Base-by-base conservation (phyloP, 139 green algal species). In the Closterium sp. region DNA sequence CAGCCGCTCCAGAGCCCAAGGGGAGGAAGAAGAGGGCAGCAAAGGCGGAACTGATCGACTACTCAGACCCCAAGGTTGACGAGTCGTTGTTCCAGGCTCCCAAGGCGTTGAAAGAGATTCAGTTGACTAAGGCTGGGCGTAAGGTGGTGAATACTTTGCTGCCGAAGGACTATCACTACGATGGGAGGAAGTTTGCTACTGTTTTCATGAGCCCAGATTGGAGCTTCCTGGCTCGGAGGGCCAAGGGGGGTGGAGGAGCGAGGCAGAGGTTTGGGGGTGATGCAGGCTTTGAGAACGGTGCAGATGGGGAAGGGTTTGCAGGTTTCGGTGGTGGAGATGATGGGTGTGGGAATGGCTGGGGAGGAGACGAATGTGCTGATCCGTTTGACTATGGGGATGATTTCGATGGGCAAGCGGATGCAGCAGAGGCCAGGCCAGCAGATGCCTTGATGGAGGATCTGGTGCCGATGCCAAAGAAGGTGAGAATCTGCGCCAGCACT, bases 121-220 rank as follows among this genome's bases (percentile, higher is more conserved):
- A 84, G 81, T 35, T 91, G 34, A 34, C 84, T 6, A 38, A 69
- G 5, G n/a, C 83, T 32, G 38, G n/a, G 25, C 31, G 31, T 25
- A 76, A 86, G 36, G 69, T 30, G 12, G 90, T 91, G 5, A 89
- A 93, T 87, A 97, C 95, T 23, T 93, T 98, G 86, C 95, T 98
- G 85, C 97, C 97, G 0, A 90, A 97, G 69, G 96, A 97, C 92
- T 85, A 95, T 19, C 96, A 97, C 90, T 98, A 96, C 89, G 84
- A 97, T 90, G 87, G 93, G 7, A 83, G 36, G 10, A 55, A 88
- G 30, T 94, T 97, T 23, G 91, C 35, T 3, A 35, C 85, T 83
- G 92, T 97, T 19, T 96, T 96, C 69, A 43, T 96, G 16, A 90
- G 95, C 38, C 95, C 93, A 4, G 19, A 89, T 31, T 91, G 34